Evolutionary conservation across 2,329 filamentous ascomycete genomes (phyloP).

Genomic region (Pseudogymnoascus sp.): DNA sequence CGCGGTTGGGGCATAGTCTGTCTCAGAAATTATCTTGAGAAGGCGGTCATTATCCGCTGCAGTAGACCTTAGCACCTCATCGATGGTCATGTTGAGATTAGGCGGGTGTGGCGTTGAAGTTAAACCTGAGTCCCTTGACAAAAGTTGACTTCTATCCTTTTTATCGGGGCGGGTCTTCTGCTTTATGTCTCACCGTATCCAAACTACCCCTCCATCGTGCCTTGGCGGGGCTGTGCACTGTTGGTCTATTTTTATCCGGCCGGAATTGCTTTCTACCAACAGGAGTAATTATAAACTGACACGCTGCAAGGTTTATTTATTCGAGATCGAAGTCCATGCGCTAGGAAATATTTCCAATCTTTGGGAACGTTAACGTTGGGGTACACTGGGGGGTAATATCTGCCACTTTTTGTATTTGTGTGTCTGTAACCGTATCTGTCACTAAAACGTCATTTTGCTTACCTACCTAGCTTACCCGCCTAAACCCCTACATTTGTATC

Average conservation of each 20-base stretch:
- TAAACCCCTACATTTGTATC: too few relatives aligned
- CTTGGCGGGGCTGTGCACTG: not conserved
- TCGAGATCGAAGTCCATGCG: not conserved
- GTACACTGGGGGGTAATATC: too few relatives aligned
- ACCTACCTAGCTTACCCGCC: too few relatives aligned
- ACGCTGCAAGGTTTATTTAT: not conserved
- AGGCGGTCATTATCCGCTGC: slow-evolving; percentile 36
- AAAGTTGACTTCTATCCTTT: not conserved
- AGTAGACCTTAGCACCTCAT: slow-evolving; percentile 32
- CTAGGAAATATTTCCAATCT: too few relatives aligned
- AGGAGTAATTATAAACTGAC: not conserved
- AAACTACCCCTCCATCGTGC: not conserved
- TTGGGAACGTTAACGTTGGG: too few relatives aligned
- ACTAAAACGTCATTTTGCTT: too few relatives aligned
- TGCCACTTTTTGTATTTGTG: too few relatives aligned
- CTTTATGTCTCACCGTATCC: not conserved
- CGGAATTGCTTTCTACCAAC: not conserved
- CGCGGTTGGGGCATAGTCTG: slow-evolving; percentile 39
- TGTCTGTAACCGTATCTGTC: too few relatives aligned
- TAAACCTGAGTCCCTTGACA: not conserved
- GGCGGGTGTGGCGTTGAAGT: not conserved
- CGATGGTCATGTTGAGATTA: slow-evolving; percentile 1
- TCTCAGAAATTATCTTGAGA: slow-evolving; percentile 38
- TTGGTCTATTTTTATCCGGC: not conserved
- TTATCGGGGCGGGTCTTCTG: not conserved